Evolutionary conservation across 805 yeast species (phyloP), one percentile per base, ranked within the genome.

Genomic region (Starmera dryadoides): DNA sequence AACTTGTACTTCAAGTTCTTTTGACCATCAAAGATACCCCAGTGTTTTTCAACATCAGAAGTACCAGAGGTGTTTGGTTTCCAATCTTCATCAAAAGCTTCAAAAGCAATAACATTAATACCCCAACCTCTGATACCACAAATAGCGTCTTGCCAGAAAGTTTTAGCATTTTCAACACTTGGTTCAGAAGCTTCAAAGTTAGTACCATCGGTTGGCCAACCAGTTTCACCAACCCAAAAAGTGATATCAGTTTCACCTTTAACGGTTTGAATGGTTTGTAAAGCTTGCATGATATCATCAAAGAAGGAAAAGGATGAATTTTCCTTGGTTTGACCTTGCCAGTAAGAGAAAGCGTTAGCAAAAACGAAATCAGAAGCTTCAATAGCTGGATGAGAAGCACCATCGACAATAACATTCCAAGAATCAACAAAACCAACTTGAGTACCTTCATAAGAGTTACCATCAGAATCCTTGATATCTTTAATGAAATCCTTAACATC

Each of bases 91-190:
- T 91, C 98, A 53, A 82, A 83, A 34, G 96, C 96, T 75, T 91
- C 98, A 59, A 91, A 91, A 30, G 79, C 91, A 58, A 86, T 78
- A 37, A 89, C 91, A 63, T 91, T 86, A 57, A 91, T 69, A 63
- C 97, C 97, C 95, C 96, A 87, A 42, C 81, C 95, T 73, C 96
- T 84, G 60, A 89, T 79, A 46, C 88, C 95, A 69, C 97, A 89
- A 53, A 91, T 69, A 49, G 86, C 95, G 55, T 86, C 78, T 63
- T 81, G 75, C 95, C 93, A 91, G 78, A 74, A 91, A 50, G 64
- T 62, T 54, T 72, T 68, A 43, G 98, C 98, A 56, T 87, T 87
- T 30, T 58, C 69, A 41, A 77, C 73, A 53, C 80, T 61, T 55
- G 97, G 96, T 22, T 63, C 59, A 38, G 96, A 68, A 48, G 56